Evolutionary conservation across 2,329 filamentous ascomycete genomes (phyloP).

Genomic region (Colletotrichum chlorophyti): DNA sequence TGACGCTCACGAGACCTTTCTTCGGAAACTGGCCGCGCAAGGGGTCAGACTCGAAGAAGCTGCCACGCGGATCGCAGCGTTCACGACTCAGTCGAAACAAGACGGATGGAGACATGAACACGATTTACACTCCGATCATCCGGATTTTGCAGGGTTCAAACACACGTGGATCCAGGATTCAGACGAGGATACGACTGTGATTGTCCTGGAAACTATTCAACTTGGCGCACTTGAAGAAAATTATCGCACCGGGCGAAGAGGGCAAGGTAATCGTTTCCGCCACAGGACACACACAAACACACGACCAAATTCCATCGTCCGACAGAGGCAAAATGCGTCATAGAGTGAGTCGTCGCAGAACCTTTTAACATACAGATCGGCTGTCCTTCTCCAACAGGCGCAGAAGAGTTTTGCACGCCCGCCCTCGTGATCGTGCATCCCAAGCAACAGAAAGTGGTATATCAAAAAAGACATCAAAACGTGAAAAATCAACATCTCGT

Average conservation of each 20-base stretch:
- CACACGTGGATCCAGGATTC: conserved; percentile 1
- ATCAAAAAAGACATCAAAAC: conserved; percentile 6
- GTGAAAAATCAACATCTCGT: background rate
- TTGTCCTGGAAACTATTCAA: conserved; percentile 9
- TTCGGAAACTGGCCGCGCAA: conserved; percentile 9
- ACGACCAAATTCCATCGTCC: background rate
- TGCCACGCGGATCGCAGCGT: background rate
- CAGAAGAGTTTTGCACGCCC: background rate
- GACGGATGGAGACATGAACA: conserved; percentile 4
- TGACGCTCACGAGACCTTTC: too few species aligned
- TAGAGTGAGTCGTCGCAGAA: conserved; percentile 20
- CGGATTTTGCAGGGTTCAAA: conserved; percentile 6
- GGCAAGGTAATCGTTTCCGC: background rate
- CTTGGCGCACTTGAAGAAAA: background rate
- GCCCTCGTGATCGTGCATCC: conserved; percentile 21
- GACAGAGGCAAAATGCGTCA: conserved; percentile 18
- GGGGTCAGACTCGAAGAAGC: too few species aligned
- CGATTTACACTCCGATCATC: conserved; percentile 11
- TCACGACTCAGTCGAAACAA: conserved; percentile 12
- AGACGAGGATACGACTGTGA: background rate
- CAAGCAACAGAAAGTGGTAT: conserved; percentile 26
- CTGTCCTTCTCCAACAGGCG: conserved; percentile 6
- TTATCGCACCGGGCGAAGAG: conserved; percentile 1
- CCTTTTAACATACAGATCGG: conserved; percentile 23
- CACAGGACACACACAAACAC: background rate